Evolutionary conservation across 805 yeast species (phyloP).

Genomic region (Ogataea pilisensis): DNA sequence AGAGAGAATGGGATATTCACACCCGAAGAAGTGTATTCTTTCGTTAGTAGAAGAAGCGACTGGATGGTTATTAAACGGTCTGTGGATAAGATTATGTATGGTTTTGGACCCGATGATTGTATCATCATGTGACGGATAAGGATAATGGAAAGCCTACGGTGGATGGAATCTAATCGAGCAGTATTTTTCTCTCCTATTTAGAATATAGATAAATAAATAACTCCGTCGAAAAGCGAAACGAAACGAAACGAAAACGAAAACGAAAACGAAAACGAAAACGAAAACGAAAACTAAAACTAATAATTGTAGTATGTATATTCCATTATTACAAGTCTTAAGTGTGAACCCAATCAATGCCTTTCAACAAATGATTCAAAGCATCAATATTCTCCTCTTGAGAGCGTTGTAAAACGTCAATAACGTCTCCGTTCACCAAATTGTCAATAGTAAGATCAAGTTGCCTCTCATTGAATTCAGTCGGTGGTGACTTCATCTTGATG

Average conservation of each 20-base stretch:
- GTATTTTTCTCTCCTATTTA: too few relatives aligned
- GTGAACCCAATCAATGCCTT: conserved; percentile 15
- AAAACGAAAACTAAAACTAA: too few relatives aligned
- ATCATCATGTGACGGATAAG: conserved; percentile 38
- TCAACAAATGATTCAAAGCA: conserved; percentile 18
- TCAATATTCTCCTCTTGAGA: conserved; percentile 23
- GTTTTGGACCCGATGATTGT: conserved; percentile 80
- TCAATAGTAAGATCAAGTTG: conserved; percentile 12
- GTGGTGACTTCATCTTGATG: neutral
- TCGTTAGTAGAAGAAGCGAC: conserved; percentile 82
- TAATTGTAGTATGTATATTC: too few relatives aligned
- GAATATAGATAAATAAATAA: too few relatives aligned
- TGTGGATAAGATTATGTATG: conserved; percentile 94
- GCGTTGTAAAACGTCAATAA: conserved; percentile 16
- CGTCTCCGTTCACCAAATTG: conserved; percentile 18
- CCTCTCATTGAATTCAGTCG: conserved; percentile 1
- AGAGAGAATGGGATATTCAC: conserved; percentile 85
- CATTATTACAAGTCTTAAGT: neutral
- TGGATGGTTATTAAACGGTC: conserved; percentile 74
- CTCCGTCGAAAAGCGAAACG: neutral
- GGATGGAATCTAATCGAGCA: too few relatives aligned
- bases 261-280: too few relatives aligned
- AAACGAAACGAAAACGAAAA: too few relatives aligned
- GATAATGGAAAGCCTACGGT: neutral
- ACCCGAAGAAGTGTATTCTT: conserved; percentile 92